Evolutionary conservation across 768 basidiomycete species (phyloP).

Genomic region (Mycena vitilis): DNA sequence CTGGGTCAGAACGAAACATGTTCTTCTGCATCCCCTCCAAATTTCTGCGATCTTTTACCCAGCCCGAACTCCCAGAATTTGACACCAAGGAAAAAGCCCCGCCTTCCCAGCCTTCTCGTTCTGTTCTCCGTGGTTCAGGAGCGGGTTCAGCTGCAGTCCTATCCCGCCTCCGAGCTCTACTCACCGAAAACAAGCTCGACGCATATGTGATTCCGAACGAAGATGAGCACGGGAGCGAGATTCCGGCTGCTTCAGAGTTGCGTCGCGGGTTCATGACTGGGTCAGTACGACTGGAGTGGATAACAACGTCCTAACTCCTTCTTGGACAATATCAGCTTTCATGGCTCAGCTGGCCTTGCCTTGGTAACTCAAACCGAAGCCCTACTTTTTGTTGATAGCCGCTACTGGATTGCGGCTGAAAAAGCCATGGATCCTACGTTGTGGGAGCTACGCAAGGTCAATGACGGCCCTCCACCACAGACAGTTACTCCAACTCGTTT

Average conservation of each 20-base stretch:
- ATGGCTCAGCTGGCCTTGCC: slow-evolving; percentile 65
- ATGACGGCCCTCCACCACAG: too few relatives aligned
- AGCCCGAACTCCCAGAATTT: not conserved
- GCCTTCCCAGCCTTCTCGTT: slow-evolving; percentile 29
- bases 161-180: slow-evolving; percentile 23
- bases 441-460: slow-evolving; percentile 28
- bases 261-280: slow-evolving; percentile 67
- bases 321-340: slow-evolving; percentile 51
- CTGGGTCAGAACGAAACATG: slow-evolving; percentile 14
- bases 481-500: too few relatives aligned
- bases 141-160: slow-evolving; percentile 30
- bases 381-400: slow-evolving; percentile 66
- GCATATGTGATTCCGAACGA: slow-evolving; percentile 59
- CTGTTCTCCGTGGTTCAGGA: slow-evolving; percentile 17
- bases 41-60: not conserved
- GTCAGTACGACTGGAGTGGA: slow-evolving; percentile 40
- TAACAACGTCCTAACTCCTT: not conserved
- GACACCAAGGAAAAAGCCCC: not conserved
- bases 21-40: slow-evolving; percentile 32
- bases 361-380: slow-evolving; percentile 62
- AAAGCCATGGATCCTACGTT: slow-evolving; percentile 54
- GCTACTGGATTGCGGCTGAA: slow-evolving; percentile 69
- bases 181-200: slow-evolving; percentile 36
- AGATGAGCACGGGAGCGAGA: slow-evolving; percentile 69
- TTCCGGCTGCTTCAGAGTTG: slow-evolving; percentile 63